These are phyloP conservation scores for Wickerhamomyces canadensis DNA, from an alignment of 805 yeast species.

Conservation along the genomic window DNA sequence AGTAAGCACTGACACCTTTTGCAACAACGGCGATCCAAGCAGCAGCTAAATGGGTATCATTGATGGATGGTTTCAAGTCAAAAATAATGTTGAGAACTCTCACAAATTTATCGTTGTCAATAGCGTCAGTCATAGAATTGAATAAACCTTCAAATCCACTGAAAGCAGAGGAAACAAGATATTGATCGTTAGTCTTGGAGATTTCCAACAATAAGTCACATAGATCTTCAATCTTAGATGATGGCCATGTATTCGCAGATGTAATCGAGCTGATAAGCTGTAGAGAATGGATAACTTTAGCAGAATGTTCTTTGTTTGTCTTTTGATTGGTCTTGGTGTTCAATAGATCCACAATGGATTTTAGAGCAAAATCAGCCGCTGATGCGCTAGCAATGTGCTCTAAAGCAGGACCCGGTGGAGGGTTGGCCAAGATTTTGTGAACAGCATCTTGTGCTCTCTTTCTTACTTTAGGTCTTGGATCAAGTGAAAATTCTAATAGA, in stretches of 20 bases:
- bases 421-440: slow-evolving; percentile 50
- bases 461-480: slow-evolving; percentile 91
- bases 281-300: slow-evolving; percentile 65
- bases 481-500: slow-evolving; percentile 69
- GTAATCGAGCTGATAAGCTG: slow-evolving; percentile 73
- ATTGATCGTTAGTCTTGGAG: slow-evolving; percentile 81
- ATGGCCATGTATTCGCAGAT: slow-evolving; percentile 79
- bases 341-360: slow-evolving; percentile 43
- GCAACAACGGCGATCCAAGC: slow-evolving; percentile 95
- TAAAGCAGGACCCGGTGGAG: slow-evolving; percentile 72
- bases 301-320: slow-evolving; percentile 43
- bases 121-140: slow-evolving; percentile 52
- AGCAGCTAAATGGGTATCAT: slow-evolving; percentile 83
- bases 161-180: slow-evolving; percentile 75
- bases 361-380: slow-evolving; percentile 64
- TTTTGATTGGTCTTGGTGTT: slow-evolving; percentile 28
- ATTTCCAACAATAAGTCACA: slow-evolving; percentile 74
- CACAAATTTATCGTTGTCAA: slow-evolving; percentile 58
- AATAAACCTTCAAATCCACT: slow-evolving; percentile 78
- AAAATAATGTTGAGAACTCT: slow-evolving; percentile 66
- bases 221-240: slow-evolving; percentile 56
- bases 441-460: slow-evolving; percentile 92
- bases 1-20: slow-evolving; percentile 59
- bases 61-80: slow-evolving; percentile 73
- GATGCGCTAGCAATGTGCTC: slow-evolving; percentile 72